These are phyloP conservation scores for Diaporthe capsici DNA, from an alignment of 2,329 filamentous ascomycete species.

Conservation along the genomic window DNA sequence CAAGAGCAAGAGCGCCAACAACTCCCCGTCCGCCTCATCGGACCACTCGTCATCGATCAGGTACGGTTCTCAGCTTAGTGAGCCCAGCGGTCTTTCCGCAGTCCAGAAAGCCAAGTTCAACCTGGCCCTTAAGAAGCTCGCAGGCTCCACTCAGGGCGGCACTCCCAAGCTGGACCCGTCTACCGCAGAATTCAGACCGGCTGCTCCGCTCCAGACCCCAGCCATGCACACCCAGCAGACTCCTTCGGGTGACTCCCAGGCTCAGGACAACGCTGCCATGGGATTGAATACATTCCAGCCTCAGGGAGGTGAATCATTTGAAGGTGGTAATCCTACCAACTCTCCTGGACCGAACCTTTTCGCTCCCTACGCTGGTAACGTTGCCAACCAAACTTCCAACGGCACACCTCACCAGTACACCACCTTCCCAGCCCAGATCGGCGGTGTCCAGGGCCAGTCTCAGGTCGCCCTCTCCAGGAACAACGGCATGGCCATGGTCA, in stretches of 20 bases:
- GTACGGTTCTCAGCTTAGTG: constrained; percentile 9
- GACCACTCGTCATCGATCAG: not conserved
- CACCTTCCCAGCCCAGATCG: constrained; percentile 24
- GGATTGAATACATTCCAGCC: not conserved
- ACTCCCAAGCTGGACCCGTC: not conserved
- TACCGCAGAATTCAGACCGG: constrained; percentile 10
- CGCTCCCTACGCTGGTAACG: not conserved
- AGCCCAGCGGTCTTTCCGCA: not conserved
- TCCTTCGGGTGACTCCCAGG: not conserved
- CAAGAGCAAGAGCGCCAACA: constrained; percentile 29
- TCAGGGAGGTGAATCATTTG: not conserved
- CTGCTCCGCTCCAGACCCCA: not conserved
- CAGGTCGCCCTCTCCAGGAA: not conserved
- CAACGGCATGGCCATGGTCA: constrained; percentile 3
- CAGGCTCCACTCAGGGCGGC: not conserved
- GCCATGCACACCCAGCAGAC: not conserved
- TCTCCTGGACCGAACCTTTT: not conserved
- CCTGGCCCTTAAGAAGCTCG: not conserved
- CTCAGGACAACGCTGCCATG: not conserved
- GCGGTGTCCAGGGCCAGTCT: not conserved
- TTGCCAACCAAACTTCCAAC: not conserved
- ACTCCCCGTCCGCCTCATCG: constrained; percentile 6
- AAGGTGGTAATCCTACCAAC: not conserved
- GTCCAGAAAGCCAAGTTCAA: not conserved
- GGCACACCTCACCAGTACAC: not conserved